phyloP scores from a whole-genome alignment of 768 basidiomycete genomes.

The Daedaleopsis sinensis region DNA sequence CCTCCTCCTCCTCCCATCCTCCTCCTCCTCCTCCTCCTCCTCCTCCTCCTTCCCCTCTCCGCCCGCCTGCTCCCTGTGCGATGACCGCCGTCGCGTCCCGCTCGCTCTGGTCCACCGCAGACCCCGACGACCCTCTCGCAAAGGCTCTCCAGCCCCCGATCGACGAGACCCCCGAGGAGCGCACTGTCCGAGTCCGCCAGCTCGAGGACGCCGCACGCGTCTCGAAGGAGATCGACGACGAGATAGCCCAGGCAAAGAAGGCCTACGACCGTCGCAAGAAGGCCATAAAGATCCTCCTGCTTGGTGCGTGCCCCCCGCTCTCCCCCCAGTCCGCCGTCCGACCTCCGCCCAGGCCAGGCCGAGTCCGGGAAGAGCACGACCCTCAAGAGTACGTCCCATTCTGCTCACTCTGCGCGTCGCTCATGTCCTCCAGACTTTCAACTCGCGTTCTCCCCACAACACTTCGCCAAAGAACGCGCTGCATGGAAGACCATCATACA shows the following conservation, averaged over 20 bases:
- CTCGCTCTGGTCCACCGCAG: constrained; percentile 6
- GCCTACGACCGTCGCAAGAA: constrained; percentile 50
- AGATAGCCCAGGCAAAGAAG: constrained; percentile 47
- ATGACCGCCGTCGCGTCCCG: constrained; percentile 11
- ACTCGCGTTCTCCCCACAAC: constrained; percentile 61
- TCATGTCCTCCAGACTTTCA: constrained; percentile 65
- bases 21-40: neutral
- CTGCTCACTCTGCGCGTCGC: neutral
- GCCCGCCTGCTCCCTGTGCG: neutral
- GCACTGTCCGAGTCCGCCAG: constrained; percentile 35
- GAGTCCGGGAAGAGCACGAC: constrained; percentile 58
- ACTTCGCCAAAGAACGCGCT: constrained; percentile 57
- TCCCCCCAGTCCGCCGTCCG: neutral
- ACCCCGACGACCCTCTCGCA: constrained; percentile 39
- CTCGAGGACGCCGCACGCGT: constrained; percentile 46
- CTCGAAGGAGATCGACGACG: constrained; percentile 53
- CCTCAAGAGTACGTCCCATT: constrained; percentile 29
- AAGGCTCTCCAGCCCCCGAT: constrained; percentile 34
- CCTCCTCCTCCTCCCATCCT: no score
- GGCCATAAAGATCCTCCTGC: constrained; percentile 55
- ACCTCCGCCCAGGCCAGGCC: constrained; percentile 48
- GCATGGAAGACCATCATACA: constrained; percentile 70
- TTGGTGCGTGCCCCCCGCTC: constrained; percentile 43
- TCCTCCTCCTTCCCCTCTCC: neutral
- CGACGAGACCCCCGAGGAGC: constrained; percentile 42